Conservation (phyloP, 768 basidiomycete species). For the Auriscalpium vulgare region DNA sequence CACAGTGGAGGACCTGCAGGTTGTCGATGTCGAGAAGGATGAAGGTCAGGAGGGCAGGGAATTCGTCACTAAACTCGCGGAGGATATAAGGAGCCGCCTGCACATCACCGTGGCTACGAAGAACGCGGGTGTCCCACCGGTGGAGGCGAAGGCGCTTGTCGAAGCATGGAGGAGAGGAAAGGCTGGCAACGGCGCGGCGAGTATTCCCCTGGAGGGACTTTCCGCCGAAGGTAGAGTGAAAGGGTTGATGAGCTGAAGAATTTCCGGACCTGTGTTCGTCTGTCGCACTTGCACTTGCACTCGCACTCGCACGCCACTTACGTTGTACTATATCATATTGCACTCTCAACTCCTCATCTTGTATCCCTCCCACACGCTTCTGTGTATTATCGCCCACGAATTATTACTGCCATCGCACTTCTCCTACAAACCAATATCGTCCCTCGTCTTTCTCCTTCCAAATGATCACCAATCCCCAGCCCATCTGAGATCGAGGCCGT, state of each 20-base stretch:
- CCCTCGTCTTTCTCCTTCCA: too few species aligned
- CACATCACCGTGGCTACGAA: conserved; percentile 87
- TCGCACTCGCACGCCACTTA: neutral
- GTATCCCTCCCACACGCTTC: too few species aligned
- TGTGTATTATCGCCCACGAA: too few species aligned
- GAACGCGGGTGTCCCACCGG: conserved; percentile 39
- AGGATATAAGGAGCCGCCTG: conserved; percentile 40
- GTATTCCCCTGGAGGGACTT: conserved; percentile 23
- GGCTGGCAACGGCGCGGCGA: conserved; percentile 19
- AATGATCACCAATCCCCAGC: too few species aligned
- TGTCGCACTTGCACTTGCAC: neutral
- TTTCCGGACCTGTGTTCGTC: too few species aligned
- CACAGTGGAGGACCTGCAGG: conserved; percentile 51
- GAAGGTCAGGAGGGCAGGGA: conserved; percentile 31
- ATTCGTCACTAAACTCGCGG: conserved; percentile 41
- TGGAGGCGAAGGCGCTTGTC: conserved; percentile 68
- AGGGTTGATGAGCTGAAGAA: conserved; percentile 7
- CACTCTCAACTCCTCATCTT: too few species aligned
- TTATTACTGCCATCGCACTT: too few species aligned
- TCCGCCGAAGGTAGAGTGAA: conserved; percentile 25
- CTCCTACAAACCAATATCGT: too few species aligned
- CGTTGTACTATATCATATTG: too few species aligned
- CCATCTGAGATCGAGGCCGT: too few species aligned
- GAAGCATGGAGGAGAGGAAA: conserved; percentile 38
- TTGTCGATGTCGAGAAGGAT: conserved; percentile 24